Percentiles rank a stretch among this genome's conserved stretches.
phyloP scores from a whole-genome alignment of 2,329 filamentous ascomycete species.

The Sporothrix protearum region DNA sequence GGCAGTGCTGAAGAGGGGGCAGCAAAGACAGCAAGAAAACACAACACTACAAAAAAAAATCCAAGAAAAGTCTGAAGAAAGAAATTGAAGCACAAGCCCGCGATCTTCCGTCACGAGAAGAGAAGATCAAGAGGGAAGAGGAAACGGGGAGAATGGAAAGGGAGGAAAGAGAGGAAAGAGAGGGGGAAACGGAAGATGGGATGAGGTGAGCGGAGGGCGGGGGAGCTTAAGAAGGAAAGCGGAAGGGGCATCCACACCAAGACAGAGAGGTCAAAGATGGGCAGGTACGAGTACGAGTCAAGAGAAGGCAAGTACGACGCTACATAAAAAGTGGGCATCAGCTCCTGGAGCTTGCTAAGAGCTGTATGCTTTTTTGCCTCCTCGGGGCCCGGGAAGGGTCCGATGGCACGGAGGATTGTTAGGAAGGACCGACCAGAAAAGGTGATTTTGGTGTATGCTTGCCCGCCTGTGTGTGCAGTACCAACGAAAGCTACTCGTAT shows the following conservation, averaged over 20 bases:
- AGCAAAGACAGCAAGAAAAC: slow-evolving; percentile 14
- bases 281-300: neutral
- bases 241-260: slow-evolving; percentile 1
- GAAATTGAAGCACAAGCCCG: neutral
- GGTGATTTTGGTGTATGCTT: neutral
- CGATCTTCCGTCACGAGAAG: neutral
- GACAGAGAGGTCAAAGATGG: slow-evolving; percentile 5
- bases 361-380: slow-evolving; percentile 15
- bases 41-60: slow-evolving; percentile 13
- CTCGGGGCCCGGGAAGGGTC: neutral
- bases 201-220: slow-evolving; percentile 11
- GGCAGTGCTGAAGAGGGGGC: neutral
- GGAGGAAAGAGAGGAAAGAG: neutral
- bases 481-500: neutral
- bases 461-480: neutral
- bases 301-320: neutral
- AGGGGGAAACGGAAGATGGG: neutral
- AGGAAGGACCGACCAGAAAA: neutral
- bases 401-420: neutral
- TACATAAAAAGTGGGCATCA: slow-evolving; percentile 10
- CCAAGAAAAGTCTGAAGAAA: neutral
- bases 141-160: neutral
- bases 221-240: slow-evolving; percentile 12
- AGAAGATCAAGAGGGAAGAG: neutral
- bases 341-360: slow-evolving; percentile 11